Evolutionary conservation across 257 asterid genomes (phyloP), one percentile per base, ranked within the genome.

Genomic region (Fraxinus cuspidata): DNA sequence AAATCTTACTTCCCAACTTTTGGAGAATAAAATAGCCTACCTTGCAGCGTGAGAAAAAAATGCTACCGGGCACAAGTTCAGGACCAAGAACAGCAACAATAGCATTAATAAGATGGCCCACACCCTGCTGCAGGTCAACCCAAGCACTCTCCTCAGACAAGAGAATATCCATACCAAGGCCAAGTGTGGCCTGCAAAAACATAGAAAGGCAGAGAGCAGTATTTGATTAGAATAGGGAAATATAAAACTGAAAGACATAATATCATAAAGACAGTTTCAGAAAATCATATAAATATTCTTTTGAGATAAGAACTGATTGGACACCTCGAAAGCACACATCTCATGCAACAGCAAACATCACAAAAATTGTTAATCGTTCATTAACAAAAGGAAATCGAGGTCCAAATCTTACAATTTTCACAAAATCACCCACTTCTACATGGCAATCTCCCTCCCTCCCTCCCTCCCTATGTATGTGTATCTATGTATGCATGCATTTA

Each of bases 21-120:
- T 63, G 35, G 65, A 77, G 83, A 78, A 69, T 35, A 65, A 64
- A 73, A 78, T 47, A 34, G 70, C 79, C 84, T 47, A 96, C 99
- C 99, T 93, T 96, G 94, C 98, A 93, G 78, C 99, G 96, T 3
- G 99, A 93, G 86, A 96, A 96, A 83, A 96, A 93, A 75, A 92
- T 93, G 89, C 99, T 93, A 71, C 93, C 95, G 80, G 99, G 97
- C 81, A 98, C 80, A 84, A 96, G 99, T 82, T 96, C 99, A 65
- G 99, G 99, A 83, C 99, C 99, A 80, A 94, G 90, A 80, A 96
- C 96, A 58, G 99, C 98, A 81, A 96, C 97, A 81, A 93, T 88
- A 78, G 99, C 98, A 87, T 96, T 96, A 80, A 96, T 87, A 72
- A 96, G 97, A 83, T 97, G 93, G 75, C 96, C 98, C 84, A 96